These are phyloP conservation scores for Curvularia verruculosa DNA, from an alignment of 2,329 filamentous ascomycete species.

Conservation along the genomic window DNA sequence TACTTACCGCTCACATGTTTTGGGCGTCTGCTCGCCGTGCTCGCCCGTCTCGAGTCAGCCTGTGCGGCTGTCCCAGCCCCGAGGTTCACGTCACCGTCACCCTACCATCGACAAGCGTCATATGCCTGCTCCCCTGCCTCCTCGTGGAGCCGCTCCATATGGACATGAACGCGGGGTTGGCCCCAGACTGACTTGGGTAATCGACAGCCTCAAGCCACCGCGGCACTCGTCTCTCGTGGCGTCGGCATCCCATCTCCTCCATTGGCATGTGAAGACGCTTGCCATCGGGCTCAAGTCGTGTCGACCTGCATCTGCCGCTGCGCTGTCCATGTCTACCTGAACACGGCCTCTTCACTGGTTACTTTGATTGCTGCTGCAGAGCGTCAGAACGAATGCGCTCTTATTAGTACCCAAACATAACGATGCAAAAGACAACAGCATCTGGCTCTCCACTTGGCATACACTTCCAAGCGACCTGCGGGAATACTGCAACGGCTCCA, in stretches of 20 bases:
- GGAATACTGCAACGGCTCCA: not conserved
- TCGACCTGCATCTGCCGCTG: not conserved
- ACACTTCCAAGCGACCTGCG: no score
- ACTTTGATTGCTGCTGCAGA: not conserved
- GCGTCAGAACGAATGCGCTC: not conserved
- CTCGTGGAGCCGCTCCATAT: slow-evolving; percentile 6
- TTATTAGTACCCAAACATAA: not conserved
- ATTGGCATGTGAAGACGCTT: slow-evolving; percentile 8
- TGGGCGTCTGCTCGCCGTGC: not conserved
- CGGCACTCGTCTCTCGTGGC: not conserved
- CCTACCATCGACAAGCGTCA: not conserved
- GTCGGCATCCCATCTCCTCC: not conserved
- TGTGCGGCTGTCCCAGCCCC: not conserved
- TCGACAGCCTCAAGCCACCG: not conserved
- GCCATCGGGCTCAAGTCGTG: not conserved
- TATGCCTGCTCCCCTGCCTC: not conserved
- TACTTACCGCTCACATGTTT: not conserved
- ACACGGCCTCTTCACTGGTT: not conserved
- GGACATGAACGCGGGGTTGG: slow-evolving; percentile 14
- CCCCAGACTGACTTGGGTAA: not conserved
- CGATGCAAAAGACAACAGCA: not conserved
- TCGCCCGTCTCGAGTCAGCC: not conserved
- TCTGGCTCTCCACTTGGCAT: not conserved
- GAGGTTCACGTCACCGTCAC: not conserved
- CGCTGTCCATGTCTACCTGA: not conserved